Conservation (phyloP, 176 grass and related monocot species). For the Puya raimondii region DNA sequence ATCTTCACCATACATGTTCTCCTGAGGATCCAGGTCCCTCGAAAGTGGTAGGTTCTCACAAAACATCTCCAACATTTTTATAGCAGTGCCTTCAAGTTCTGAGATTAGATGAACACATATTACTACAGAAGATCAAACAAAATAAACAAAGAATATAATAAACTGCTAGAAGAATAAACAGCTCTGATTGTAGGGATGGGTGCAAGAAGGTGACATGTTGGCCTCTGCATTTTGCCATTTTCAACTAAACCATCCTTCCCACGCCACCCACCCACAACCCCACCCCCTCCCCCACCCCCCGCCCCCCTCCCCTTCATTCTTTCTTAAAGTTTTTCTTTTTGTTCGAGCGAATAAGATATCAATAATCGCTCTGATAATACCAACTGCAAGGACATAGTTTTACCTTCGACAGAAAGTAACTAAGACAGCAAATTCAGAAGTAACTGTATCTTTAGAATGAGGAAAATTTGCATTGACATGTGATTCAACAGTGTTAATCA, state of each 20-base stretch:
- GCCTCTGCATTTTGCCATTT: neutral
- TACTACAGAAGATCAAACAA: conserved; percentile 12
- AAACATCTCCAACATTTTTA: conserved; percentile 66
- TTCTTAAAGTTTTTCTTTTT: too few relatives aligned
- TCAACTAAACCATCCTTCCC: too few relatives aligned
- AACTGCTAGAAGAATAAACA: neutral
- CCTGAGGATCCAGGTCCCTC: conserved; percentile 85
- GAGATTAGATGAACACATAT: conserved; percentile 22
- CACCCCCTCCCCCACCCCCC: too few relatives aligned
- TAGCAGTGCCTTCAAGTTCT: conserved; percentile 63
- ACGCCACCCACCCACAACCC: too few relatives aligned
- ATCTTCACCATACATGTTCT: conserved; percentile 95
- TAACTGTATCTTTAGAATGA: neutral
- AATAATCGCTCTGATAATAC: neutral
- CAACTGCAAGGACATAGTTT: neutral
- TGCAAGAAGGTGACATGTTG: neutral
- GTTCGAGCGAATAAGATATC: too few relatives aligned
- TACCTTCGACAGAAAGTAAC: neutral
- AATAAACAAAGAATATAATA: neutral
- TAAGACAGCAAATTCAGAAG: neutral
- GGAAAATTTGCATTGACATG: neutral
- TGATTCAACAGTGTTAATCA: neutral
- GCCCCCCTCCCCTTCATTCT: too few relatives aligned
- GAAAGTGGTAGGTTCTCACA: conserved; percentile 75
- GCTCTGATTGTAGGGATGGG: neutral